phyloP scores from a whole-genome alignment of 345 rosid genomes.

The Lepidium aucheri region DNA sequence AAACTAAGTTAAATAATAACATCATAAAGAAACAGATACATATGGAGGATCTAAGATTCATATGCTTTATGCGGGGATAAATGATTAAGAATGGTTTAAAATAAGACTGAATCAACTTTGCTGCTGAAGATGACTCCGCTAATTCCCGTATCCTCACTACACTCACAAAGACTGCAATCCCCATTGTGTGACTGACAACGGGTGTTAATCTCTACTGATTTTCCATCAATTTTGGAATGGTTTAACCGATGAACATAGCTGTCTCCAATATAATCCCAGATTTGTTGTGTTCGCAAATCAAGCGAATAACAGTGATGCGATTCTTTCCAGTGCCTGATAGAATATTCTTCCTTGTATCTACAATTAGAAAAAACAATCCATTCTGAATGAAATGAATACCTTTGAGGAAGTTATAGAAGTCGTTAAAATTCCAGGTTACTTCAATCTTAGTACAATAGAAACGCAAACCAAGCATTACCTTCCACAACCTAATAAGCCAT shows the following conservation, averaged over 20 bases:
- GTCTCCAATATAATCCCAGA: conserved; percentile 98
- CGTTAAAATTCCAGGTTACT: not conserved
- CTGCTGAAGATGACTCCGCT: conserved; percentile 68
- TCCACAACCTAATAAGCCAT: conserved; percentile 95
- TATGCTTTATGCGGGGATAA: not conserved
- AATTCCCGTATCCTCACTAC: conserved; percentile 74
- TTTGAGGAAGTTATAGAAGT: not conserved
- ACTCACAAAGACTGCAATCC: conserved; percentile 58
- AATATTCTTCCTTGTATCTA: conserved; percentile 94
- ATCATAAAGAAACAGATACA: not conserved
- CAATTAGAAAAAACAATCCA: not conserved
- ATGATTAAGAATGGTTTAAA: not conserved
- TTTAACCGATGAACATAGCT: conserved; percentile 83
- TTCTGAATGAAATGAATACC: not conserved
- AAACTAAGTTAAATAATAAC: not conserved
- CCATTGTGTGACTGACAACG: conserved; percentile 53
- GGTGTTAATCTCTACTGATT: conserved; percentile 48
- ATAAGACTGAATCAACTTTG: conserved; percentile 83
- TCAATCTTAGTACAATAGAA: not conserved
- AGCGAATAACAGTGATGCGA: conserved; percentile 86
- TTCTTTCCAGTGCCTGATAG: conserved; percentile 85
- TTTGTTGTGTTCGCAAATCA: conserved; percentile 81
- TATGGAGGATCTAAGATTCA: not conserved
- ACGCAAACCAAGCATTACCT: conserved; percentile 40
- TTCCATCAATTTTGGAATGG: conserved; percentile 84